Conservation (phyloP, 352 stramenopile genomes). For the Pythium pyrilobum region DNA sequence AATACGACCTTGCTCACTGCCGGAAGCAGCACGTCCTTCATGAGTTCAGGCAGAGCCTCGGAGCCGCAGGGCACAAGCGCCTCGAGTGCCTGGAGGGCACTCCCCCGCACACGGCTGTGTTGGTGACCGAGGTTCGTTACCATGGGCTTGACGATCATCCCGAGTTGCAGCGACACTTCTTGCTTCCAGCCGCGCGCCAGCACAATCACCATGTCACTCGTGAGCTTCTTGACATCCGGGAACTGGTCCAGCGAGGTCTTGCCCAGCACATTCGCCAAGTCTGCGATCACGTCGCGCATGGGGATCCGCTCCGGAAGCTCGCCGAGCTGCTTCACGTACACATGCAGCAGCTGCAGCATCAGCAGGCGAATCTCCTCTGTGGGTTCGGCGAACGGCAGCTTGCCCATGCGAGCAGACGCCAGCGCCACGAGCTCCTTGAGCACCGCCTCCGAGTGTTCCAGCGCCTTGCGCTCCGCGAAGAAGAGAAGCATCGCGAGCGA, state of each 20-base stretch:
- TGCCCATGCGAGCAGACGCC: constrained; percentile 51
- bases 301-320: constrained; percentile 13
- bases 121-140: constrained; percentile 73
- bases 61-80: constrained; percentile 60
- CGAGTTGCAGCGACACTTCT: constrained; percentile 63
- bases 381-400: constrained; percentile 69
- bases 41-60: constrained; percentile 60
- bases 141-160: constrained; percentile 57
- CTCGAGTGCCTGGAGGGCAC: constrained; percentile 70
- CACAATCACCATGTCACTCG: constrained; percentile 52
- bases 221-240: constrained; percentile 77
- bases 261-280: constrained; percentile 63
- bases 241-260: constrained; percentile 74
- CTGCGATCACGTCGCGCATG: constrained; percentile 51
- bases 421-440: constrained; percentile 48
- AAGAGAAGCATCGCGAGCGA: constrained; percentile 53
- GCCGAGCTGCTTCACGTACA: constrained; percentile 51
- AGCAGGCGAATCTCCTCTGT: constrained; percentile 80
- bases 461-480: constrained; percentile 39
- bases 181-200: constrained; percentile 45
- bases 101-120: constrained; percentile 75
- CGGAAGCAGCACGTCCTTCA: constrained; percentile 73
- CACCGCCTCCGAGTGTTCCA: constrained; percentile 34
- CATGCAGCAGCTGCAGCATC: constrained; percentile 50
- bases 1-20: constrained; percentile 62